Base-by-base conservation (phyloP, 768 basidiomycete genomes). In the Dendrothele bispora region DNA sequence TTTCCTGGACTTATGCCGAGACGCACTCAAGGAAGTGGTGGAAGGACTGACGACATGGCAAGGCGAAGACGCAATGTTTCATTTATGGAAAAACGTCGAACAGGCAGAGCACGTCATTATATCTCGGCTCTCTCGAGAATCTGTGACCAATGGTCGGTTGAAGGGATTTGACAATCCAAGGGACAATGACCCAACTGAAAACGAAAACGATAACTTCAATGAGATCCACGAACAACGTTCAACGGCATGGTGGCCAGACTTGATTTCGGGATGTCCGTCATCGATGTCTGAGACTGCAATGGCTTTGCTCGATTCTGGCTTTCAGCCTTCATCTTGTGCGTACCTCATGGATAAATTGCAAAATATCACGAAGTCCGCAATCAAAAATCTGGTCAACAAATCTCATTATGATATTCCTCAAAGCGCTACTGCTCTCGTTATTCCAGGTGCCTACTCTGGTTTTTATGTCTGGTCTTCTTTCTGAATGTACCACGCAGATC, bases 201-300 rank as follows among this genome's bases (percentile, higher is more conserved):
- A 60, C 11, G 64, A 61, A 5, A 61, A 61, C 24, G 54, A 52
- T n/a, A 36, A 55, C 15, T 27, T 51, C 21, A 45, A 52, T 12
- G 34, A 44, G 12, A 21, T 28, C 7, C 40, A 51, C 21, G 24
- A 22, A 1, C 59, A 61, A 18, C 58, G 60, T 3, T 74, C 74
- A 5, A 58, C 56, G 25, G 71, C 75, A 3, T 77, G 74, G 74
- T 75, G 73, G 73, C 61, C 58, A 4, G 75, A 78, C 34, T 66
- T 69, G 1, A 57, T 70, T 20, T 75, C 73, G 39, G 76, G 22
- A n/a, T 67, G 61, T 32, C 77, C 77, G 0, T 74, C 74, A 3
- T 56, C 64, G 14, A 53, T 78, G 7, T 72, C 70, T 38, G 75
- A 78, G 52, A 72, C 73, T 0, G 64, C 63, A 10, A 58, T 77